phyloP scores from a whole-genome alignment of 345 rosid genomes.

The Eutrema heterophyllum region DNA sequence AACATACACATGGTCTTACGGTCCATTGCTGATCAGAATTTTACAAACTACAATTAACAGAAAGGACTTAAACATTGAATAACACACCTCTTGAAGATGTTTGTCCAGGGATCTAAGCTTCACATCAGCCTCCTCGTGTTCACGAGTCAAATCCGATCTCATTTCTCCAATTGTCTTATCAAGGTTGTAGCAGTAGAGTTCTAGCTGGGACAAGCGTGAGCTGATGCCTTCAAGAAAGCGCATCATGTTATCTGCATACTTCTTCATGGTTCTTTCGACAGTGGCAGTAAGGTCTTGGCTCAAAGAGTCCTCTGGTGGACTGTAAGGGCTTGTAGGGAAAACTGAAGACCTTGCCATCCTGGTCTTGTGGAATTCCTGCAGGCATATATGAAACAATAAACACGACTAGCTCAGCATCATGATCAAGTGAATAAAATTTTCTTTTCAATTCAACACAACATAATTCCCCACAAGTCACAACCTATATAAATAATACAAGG shows the following conservation, averaged over 20 bases:
- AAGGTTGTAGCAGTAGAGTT: slow-evolving; percentile 84
- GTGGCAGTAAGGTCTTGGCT: slow-evolving; percentile 50
- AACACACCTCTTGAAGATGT: slow-evolving; percentile 89
- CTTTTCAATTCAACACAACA: not conserved
- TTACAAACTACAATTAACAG: not conserved
- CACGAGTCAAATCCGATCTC: slow-evolving; percentile 72
- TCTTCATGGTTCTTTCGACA: slow-evolving; percentile 81
- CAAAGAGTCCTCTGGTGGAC: slow-evolving; percentile 84
- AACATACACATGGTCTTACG: not conserved
- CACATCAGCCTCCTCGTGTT: slow-evolving; percentile 62
- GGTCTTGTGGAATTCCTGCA: slow-evolving; percentile 77
- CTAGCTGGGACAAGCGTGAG: slow-evolving; percentile 90
- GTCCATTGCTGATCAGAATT: not conserved
- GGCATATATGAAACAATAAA: not conserved
- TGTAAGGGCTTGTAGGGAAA: slow-evolving; percentile 56
- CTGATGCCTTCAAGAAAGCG: slow-evolving; percentile 97
- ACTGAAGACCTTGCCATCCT: slow-evolving; percentile 64
- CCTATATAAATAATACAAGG: not conserved
- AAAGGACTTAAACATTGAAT: not conserved
- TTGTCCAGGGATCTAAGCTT: slow-evolving; percentile 90
- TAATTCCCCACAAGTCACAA: not conserved
- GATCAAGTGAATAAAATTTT: not conserved
- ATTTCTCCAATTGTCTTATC: slow-evolving; percentile 95
- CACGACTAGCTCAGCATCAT: not conserved
- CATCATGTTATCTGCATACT: slow-evolving; percentile 66